Conservation (phyloP, 2,329 filamentous ascomycete genomes). For the Apiospora aurea region DNA sequence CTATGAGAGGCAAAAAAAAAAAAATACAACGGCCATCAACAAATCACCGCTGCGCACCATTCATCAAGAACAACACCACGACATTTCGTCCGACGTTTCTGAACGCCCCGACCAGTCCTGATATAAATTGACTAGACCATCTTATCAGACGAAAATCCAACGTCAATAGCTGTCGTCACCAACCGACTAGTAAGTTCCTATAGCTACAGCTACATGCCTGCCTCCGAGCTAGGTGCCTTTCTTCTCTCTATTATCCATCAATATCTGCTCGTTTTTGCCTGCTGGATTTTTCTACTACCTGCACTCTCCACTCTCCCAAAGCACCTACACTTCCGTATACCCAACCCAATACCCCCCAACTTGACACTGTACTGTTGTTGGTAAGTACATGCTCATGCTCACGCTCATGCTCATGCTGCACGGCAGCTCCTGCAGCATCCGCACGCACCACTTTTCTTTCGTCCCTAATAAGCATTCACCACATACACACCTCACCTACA, state of each 20-base stretch:
- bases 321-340: not conserved
- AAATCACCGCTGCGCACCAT: not conserved
- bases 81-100: slow-evolving; percentile 12
- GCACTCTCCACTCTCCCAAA: slow-evolving; percentile 16
- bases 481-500: slow-evolving; percentile 19
- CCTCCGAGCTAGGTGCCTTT: slow-evolving; percentile 2
- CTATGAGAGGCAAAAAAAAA: not conserved
- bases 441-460: slow-evolving; percentile 12
- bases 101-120: slow-evolving; percentile 8
- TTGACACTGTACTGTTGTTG: slow-evolving; percentile 2
- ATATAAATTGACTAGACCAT: slow-evolving; percentile 4
- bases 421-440: slow-evolving; percentile 1
- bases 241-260: not conserved
- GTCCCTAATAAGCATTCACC: slow-evolving; percentile 11
- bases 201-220: slow-evolving; percentile 2
- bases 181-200: slow-evolving; percentile 15
- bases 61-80: not conserved
- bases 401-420: not conserved
- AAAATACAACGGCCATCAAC: slow-evolving; percentile 1
- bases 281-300: not conserved
- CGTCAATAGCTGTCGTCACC: slow-evolving; percentile 21
- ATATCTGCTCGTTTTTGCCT: slow-evolving; percentile 9
- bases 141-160: slow-evolving; percentile 11
- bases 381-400: not conserved
- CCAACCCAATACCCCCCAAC: not conserved